These are phyloP conservation scores for Penicillium nucicola DNA, from an alignment of 495 filamentous ascomycete genomes.

Conservation along the genomic window DNA sequence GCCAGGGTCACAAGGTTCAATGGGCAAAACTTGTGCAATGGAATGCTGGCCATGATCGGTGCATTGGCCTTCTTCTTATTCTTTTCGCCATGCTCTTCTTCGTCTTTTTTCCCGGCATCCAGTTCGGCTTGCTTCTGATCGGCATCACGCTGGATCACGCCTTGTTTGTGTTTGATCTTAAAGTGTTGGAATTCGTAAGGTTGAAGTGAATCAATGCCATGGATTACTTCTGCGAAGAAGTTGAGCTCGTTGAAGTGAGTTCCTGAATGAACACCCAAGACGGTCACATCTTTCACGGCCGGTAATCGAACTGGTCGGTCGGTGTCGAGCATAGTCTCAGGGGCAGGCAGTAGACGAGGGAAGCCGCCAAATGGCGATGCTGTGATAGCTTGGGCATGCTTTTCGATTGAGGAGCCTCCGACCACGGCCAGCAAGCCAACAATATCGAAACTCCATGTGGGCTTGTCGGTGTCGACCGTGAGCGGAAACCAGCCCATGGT, in stretches of 20 bases:
- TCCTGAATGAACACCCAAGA: conserved; percentile 58
- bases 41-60: conserved; percentile 30
- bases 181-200: conserved; percentile 12
- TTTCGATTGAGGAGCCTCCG: conserved; percentile 55
- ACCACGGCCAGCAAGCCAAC: conserved; percentile 63
- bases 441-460: conserved; percentile 46
- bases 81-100: background rate
- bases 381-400: conserved; percentile 55
- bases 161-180: conserved; percentile 4
- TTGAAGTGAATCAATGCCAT: conserved; percentile 47
- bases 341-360: conserved; percentile 65
- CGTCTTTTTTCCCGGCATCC: background rate
- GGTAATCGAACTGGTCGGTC: conserved; percentile 53
- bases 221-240: conserved; percentile 61
- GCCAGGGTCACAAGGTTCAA: conserved; percentile 50
- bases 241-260: conserved; percentile 51
- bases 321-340: conserved; percentile 59
- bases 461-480: conserved; percentile 1
- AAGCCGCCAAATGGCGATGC: conserved; percentile 53
- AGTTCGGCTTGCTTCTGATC: too few species aligned
- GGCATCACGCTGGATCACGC: background rate
- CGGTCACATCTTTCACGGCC: conserved; percentile 48
- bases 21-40: conserved; percentile 42
- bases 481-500: conserved; percentile 18
- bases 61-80: too few species aligned